Percentiles rank a stretch among this genome's conserved stretches.
These are phyloP conservation scores for Talaromyces ruber DNA, from an alignment of 495 filamentous ascomycete species.

Conservation along the genomic window DNA sequence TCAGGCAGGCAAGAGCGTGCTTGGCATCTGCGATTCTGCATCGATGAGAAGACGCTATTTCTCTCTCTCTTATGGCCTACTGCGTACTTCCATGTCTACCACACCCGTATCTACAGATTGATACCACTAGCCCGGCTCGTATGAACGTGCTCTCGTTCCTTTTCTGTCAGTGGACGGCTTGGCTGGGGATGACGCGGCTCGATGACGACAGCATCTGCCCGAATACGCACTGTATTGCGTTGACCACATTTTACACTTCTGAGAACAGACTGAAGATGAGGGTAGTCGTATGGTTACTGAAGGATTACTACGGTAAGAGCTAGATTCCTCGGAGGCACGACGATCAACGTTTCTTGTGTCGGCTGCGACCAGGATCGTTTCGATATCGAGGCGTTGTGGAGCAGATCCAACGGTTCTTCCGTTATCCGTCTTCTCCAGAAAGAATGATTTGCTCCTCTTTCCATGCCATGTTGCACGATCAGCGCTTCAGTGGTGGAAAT, in stretches of 20 bases:
- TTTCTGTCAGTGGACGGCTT: not conserved
- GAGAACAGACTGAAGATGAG: not conserved
- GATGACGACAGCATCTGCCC: not conserved
- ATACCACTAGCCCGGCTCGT: not conserved
- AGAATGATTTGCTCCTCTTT: not conserved
- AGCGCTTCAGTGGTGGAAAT: not conserved
- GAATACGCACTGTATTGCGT: not conserved
- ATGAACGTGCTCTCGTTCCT: not conserved
- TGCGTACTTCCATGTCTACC: not conserved
- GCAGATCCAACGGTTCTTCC: not conserved
- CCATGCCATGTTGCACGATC: not conserved
- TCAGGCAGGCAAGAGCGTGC: not conserved
- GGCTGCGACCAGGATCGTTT: not conserved
- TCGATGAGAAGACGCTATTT: not conserved
- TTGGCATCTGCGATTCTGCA: not conserved
- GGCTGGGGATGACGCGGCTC: constrained; percentile 3
- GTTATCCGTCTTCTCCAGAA: not conserved
- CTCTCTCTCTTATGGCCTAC: not conserved
- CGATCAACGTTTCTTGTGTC: too few relatives aligned
- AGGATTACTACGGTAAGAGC: too few relatives aligned
- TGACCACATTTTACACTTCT: not conserved
- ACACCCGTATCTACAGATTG: not conserved
- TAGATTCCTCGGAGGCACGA: too few relatives aligned
- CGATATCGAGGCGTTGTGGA: not conserved
- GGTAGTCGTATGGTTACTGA: too few relatives aligned